These are phyloP conservation scores for Coemansia sp. DNA, from an alignment of 192 early-diverging fungal species.

Conservation along the genomic window DNA sequence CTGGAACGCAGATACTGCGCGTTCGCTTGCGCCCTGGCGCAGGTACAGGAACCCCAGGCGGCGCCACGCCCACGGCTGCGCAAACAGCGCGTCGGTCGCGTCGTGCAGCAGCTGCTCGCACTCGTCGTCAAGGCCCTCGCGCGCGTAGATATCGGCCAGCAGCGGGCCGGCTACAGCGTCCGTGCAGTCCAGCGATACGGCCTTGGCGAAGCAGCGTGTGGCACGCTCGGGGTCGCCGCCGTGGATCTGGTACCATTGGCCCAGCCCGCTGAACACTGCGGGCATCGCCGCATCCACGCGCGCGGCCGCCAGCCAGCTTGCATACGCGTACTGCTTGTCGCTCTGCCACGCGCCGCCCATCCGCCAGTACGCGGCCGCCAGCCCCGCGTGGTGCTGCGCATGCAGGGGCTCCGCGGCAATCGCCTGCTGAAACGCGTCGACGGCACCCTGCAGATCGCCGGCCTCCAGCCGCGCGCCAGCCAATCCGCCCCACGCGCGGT, in stretches of 20 bases:
- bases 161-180: constrained; percentile 66
- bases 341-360: constrained; percentile 61
- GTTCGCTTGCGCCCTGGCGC: constrained; percentile 46
- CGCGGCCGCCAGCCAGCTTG: constrained; percentile 67
- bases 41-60: constrained; percentile 72
- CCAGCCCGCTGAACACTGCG: constrained; percentile 74
- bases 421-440: constrained; percentile 54
- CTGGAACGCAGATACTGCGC: constrained; percentile 74
- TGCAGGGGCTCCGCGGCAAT: constrained; percentile 50
- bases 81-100: constrained; percentile 32
- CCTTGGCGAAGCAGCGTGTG: constrained; percentile 78
- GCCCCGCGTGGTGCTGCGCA: constrained; percentile 60
- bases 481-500: constrained; percentile 63
- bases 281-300: constrained; percentile 64
- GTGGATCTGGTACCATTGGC: constrained; percentile 73
- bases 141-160: constrained; percentile 64
- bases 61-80: constrained; percentile 75
- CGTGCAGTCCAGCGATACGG: constrained; percentile 64
- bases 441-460: constrained; percentile 56
- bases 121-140: constrained; percentile 42
- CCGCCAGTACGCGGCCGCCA: constrained; percentile 76
- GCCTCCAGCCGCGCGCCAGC: constrained; percentile 62
- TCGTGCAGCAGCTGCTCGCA: constrained; percentile 25
- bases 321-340: constrained; percentile 65
- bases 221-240: constrained; percentile 69